phyloP scores from a whole-genome alignment of 371 early-diverging fungal species.

The Syncephalis plumigaleata region DNA sequence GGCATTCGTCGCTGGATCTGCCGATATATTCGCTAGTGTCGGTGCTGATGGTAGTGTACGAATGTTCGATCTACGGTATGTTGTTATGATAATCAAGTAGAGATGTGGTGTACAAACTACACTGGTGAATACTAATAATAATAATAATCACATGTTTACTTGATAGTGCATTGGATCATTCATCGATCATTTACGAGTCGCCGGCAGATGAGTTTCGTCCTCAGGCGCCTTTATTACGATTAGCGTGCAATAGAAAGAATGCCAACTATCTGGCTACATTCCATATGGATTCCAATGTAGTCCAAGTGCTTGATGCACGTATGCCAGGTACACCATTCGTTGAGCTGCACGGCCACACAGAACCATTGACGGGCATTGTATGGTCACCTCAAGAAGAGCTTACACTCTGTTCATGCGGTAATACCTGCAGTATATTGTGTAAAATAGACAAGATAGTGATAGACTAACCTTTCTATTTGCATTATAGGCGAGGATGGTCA shows the following conservation, averaged over 20 bases:
- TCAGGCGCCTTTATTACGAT: constrained; percentile 52
- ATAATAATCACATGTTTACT: background rate
- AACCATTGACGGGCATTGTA: constrained; percentile 49
- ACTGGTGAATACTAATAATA: background rate
- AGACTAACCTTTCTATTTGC: background rate
- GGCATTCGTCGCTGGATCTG: constrained; percentile 62
- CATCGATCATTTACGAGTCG: constrained; percentile 93
- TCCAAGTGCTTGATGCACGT: constrained; percentile 79
- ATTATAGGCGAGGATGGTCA: constrained; percentile 49
- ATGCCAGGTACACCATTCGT: constrained; percentile 74
- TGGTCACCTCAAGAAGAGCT: constrained; percentile 64
- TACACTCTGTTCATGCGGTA: constrained; percentile 60
- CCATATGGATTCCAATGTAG: constrained; percentile 56
- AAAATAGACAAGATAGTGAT: background rate
- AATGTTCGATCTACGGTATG: constrained; percentile 80
- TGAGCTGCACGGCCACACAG: constrained; percentile 66
- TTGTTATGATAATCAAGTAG: background rate
- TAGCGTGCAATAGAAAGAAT: constrained; percentile 78
- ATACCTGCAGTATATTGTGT: too few species aligned
- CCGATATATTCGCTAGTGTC: constrained; percentile 87
- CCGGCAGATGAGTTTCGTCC: constrained; percentile 16
- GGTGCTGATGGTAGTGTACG: constrained; percentile 95
- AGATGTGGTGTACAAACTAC: background rate
- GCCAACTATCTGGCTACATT: constrained; percentile 83
- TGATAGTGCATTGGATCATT: constrained; percentile 66